A percentile compares a stretch with the other conserved stretches of the same genome.
These are phyloP conservation scores for Fusarium burgessii DNA, from an alignment of 2,329 filamentous ascomycete species.

Conservation along the genomic window DNA sequence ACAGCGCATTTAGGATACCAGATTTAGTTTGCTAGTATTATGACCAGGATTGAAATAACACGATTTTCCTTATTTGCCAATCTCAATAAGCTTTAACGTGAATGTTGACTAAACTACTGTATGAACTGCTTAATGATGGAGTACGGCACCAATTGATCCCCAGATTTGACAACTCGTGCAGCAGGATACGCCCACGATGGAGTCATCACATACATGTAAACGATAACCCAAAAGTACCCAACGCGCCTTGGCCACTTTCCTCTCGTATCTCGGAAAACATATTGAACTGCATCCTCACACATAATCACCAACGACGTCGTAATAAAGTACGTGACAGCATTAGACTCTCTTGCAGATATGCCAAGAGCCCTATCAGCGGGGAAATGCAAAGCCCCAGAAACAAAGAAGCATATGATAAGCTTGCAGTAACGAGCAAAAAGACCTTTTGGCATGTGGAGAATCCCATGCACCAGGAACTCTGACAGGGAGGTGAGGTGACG, in stretches of 20 bases:
- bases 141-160: conserved; percentile 21
- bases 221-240: conserved; percentile 32
- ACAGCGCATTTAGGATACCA: conserved; percentile 10
- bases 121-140: conserved; percentile 10
- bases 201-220: conserved; percentile 39
- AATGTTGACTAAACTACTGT: neutral
- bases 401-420: conserved; percentile 29
- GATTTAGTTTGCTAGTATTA: neutral
- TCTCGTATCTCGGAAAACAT: neutral
- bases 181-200: conserved; percentile 39
- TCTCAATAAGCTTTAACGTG: accelerated
- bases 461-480: conserved; percentile 12
- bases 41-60: neutral
- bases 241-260: neutral
- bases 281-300: conserved; percentile 30
- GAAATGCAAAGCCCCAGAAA: conserved; percentile 34
- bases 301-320: conserved; percentile 32
- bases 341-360: conserved; percentile 25
- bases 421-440: conserved; percentile 31
- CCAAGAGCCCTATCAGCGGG: conserved; percentile 32
- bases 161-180: conserved; percentile 22
- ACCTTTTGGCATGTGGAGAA: conserved; percentile 17
- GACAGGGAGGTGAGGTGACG: conserved; percentile 32
- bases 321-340: conserved; percentile 23
- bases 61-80: accelerated